A percentile compares a stretch with the other conserved stretches of the same genome.
Evolutionary conservation across 2,329 filamentous ascomycete genomes (phyloP).

Genomic region (Proliferodiscus dingleyae): DNA sequence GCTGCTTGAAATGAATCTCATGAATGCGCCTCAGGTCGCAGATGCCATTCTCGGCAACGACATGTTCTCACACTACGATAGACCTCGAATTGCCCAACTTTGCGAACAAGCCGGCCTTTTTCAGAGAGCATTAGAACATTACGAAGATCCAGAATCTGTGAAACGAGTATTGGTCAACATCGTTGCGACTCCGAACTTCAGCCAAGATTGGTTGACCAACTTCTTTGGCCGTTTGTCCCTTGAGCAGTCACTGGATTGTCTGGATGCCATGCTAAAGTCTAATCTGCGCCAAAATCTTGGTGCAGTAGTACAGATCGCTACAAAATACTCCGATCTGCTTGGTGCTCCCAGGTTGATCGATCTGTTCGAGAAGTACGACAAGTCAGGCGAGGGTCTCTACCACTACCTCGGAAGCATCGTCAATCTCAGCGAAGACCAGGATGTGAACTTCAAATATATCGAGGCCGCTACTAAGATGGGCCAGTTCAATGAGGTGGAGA

Average conservation of each 20-base stretch:
- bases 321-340: slow-evolving; percentile 95
- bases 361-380: slow-evolving; percentile 86
- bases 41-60: slow-evolving; percentile 97
- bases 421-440: slow-evolving; percentile 89
- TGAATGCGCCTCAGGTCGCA: slow-evolving; percentile 94
- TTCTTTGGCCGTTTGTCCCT: slow-evolving; percentile 95
- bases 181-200: slow-evolving; percentile 76
- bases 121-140: slow-evolving; percentile 87
- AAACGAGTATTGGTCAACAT: slow-evolving; percentile 88
- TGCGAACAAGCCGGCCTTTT: slow-evolving; percentile 89
- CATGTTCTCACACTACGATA: slow-evolving; percentile 98
- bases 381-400: slow-evolving; percentile 93
- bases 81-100: slow-evolving; percentile 77
- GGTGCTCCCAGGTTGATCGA: slow-evolving; percentile 85
- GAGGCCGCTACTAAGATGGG: slow-evolving; percentile 92
- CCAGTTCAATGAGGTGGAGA: slow-evolving; percentile 93
- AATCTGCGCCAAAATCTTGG: slow-evolving; percentile 98
- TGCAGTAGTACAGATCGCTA: slow-evolving; percentile 89
- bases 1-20: slow-evolving; percentile 93
- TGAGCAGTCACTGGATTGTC: slow-evolving; percentile 87
- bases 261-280: slow-evolving; percentile 92
- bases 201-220: slow-evolving; percentile 81
- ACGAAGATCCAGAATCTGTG: slow-evolving; percentile 82
- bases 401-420: slow-evolving; percentile 98
- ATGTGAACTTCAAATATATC: slow-evolving; percentile 99